Evolutionary conservation across 2,329 filamentous ascomycete species (phyloP), one percentile per base, ranked within the genome.

Genomic region (Chaetomiaceae sp.): DNA sequence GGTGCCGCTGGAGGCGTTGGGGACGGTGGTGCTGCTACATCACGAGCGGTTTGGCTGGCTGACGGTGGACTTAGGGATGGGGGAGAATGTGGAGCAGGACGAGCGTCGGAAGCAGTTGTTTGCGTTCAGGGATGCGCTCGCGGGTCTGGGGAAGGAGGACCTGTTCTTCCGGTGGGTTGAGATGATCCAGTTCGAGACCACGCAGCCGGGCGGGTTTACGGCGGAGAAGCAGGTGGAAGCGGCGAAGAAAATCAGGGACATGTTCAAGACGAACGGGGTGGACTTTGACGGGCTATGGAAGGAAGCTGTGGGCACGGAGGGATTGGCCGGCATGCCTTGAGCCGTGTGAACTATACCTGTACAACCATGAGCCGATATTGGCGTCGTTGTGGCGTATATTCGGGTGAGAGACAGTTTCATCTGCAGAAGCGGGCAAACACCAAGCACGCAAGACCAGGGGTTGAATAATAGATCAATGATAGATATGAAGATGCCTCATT

Each of bases 161-260:
- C 65, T 96, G 43, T 96, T 96, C 69, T 95, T 86, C 69, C 80
- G 84, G 45, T 95, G 89, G 88, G 86, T 95, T 39, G 90, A 96
- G 69, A 77, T 94, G 60, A 82, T 96, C 40, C 89, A 96, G 67
- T 94, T 81, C 59, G 89, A 95, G 67, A 84, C 86, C 34, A 84
- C 81, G 29, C 77, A 78, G 55, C 86, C 88, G 0, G 87, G 84
- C 15, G 87, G 86, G 0, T 94, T 95, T 60, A 86, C 83, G 1
- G 69, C 74, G 0, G 84, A 89, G 61, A 76, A 81, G 59, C 88
- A 95, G 66, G 72, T 78, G 46, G 76, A 73, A 35, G 83, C 86
- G 1, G 87, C 88, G 48, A 69, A 79, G 53, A 83, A 89, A 66
- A 86, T 90, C 40, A 79, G 84, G 58, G 76, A 80, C 32, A 71